Evolutionary conservation across 768 basidiomycete species (phyloP).

Genomic region (Leccinum truebloodii): DNA sequence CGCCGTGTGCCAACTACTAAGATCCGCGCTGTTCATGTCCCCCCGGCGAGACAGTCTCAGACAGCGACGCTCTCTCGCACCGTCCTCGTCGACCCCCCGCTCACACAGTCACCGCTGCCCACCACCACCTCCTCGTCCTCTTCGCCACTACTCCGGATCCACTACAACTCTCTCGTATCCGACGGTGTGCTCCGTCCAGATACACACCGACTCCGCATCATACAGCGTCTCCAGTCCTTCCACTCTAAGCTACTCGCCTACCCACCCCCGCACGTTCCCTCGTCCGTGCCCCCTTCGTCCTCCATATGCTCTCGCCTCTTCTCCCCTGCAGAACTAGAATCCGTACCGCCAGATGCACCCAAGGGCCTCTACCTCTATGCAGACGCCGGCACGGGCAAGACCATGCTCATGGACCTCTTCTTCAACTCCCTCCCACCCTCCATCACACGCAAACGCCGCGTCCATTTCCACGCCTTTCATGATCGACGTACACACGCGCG

Average conservation of each 20-base stretch:
- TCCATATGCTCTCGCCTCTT: slow-evolving; percentile 33
- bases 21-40: background rate
- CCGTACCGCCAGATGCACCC: slow-evolving; percentile 57
- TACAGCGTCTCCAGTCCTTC: slow-evolving; percentile 77
- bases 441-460: slow-evolving; percentile 74
- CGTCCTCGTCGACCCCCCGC: background rate
- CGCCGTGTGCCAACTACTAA: background rate
- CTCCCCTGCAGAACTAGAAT: slow-evolving; percentile 19
- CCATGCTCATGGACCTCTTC: slow-evolving; percentile 99
- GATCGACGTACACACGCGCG: slow-evolving; percentile 97
- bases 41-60: slow-evolving; percentile 17
- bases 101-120: background rate
- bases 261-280: slow-evolving; percentile 62
- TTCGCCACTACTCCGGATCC: slow-evolving; percentile 31
- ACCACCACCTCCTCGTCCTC: background rate
- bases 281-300: slow-evolving; percentile 33
- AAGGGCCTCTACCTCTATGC: slow-evolving; percentile 95
- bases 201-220: slow-evolving; percentile 80
- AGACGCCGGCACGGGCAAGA: slow-evolving; percentile 96
- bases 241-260: slow-evolving; percentile 73
- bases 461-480: slow-evolving; percentile 99
- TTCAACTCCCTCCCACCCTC: slow-evolving; percentile 75
- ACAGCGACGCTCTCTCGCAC: background rate
- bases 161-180: slow-evolving; percentile 50
- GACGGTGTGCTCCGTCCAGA: slow-evolving; percentile 67